A percentile compares a stretch with the other conserved stretches of the same genome.
These are phyloP conservation scores for Ceratocystiopsis minuta DNA, from an alignment of 2,329 filamentous ascomycete genomes.

Conservation along the genomic window DNA sequence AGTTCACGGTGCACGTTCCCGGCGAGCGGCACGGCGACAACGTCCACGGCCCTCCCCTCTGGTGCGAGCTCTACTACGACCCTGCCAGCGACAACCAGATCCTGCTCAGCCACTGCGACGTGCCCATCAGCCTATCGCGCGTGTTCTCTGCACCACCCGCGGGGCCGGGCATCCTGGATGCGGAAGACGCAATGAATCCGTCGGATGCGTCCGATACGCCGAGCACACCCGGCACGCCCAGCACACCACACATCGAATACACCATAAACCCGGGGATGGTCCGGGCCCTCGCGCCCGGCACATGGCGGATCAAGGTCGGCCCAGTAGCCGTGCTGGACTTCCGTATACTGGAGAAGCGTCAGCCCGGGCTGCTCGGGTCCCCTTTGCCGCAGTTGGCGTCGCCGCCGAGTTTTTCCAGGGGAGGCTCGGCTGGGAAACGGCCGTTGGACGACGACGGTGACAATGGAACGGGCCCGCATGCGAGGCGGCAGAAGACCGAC, in stretches of 20 bases:
- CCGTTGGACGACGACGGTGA: constrained; percentile 27
- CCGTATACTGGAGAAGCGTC: constrained; percentile 35
- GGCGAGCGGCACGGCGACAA: constrained; percentile 24
- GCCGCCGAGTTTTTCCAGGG: too few relatives aligned
- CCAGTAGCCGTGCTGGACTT: constrained; percentile 36
- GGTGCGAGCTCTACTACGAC: constrained; percentile 43
- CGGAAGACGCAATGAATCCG: too few relatives aligned
- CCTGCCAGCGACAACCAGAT: constrained; percentile 40
- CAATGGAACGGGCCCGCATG: constrained; percentile 17
- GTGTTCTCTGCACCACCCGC: constrained; percentile 19
- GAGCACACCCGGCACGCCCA: not conserved
- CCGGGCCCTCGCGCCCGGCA: constrained; percentile 32
- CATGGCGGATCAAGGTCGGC: constrained; percentile 36
- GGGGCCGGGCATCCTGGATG: constrained; percentile 15
- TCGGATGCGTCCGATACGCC: too few relatives aligned
- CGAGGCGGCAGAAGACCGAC: constrained; percentile 16
- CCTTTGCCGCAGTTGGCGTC: too few relatives aligned
- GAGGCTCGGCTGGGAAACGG: constrained; percentile 31
- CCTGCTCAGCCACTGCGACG: constrained; percentile 35
- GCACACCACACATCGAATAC: constrained; percentile 12
- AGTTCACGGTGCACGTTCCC: constrained; percentile 39
- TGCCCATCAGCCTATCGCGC: constrained; percentile 31
- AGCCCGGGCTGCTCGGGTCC: too few relatives aligned
- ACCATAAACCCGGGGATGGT: constrained; percentile 23
- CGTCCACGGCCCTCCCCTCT: constrained; percentile 28